Evolutionary conservation across 139 green algal genomes (phyloP).

Genomic region (Dunaliella primolecta): DNA sequence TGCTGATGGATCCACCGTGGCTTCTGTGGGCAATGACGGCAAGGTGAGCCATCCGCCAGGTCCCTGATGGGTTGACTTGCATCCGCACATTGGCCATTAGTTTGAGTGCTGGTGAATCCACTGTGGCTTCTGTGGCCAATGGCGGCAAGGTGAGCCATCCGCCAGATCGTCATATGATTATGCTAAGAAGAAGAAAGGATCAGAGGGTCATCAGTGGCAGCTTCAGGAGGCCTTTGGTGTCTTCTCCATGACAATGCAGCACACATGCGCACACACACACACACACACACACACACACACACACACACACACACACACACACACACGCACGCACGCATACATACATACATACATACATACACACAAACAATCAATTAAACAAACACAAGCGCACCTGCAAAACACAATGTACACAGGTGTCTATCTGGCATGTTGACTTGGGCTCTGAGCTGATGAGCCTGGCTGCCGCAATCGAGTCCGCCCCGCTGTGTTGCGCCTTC

Average conservation of each 20-base stretch:
- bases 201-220: neutral
- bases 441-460: constrained; percentile 46
- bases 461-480: constrained; percentile 39
- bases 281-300: too few relatives aligned
- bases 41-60: constrained; percentile 32
- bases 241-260: too few relatives aligned
- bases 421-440: constrained; percentile 48
- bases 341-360: too few relatives aligned
- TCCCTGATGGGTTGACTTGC: too few relatives aligned
- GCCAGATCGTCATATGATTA: too few relatives aligned
- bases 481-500: constrained; percentile 46
- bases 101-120: constrained; percentile 38
- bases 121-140: constrained; percentile 36
- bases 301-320: too few relatives aligned
- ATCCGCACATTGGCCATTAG: too few relatives aligned
- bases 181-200: neutral
- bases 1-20: constrained; percentile 42
- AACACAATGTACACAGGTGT: too few relatives aligned
- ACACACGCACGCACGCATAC: too few relatives aligned
- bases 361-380: too few relatives aligned
- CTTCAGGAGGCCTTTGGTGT: neutral
- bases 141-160: constrained; percentile 36
- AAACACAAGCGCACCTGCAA: too few relatives aligned
- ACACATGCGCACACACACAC: too few relatives aligned
- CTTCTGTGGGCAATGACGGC: constrained; percentile 38